These are phyloP conservation scores for Hyparrhenia diplandra DNA, from an alignment of 176 grass and related monocot species.

Conservation along the genomic window DNA sequence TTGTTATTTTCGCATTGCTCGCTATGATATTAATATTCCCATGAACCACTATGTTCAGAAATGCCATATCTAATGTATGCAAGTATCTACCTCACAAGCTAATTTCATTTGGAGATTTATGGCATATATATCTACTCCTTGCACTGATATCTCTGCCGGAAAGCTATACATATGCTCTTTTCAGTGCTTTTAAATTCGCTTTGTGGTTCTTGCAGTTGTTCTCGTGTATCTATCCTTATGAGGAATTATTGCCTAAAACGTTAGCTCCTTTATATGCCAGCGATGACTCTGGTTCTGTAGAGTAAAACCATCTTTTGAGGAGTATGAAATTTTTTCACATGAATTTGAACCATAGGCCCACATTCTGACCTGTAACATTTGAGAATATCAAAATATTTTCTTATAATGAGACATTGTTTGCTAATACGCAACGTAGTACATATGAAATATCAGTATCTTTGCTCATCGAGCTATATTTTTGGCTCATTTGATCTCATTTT, in stretches of 20 bases:
- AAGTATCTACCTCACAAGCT: slow-evolving; percentile 1
- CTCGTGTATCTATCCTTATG: slow-evolving; percentile 51
- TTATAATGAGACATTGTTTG: not conserved
- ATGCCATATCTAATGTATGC: not conserved
- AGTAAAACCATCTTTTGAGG: slow-evolving; percentile 29
- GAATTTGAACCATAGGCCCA: not conserved
- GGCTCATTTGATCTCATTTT: not conserved
- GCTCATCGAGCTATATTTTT: not conserved
- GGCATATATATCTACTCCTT: slow-evolving; percentile 73
- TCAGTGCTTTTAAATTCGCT: slow-evolving; percentile 29
- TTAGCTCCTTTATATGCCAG: slow-evolving; percentile 21
- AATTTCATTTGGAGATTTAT: slow-evolving; percentile 56
- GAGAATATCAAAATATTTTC: not conserved
- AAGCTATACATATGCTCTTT: slow-evolving; percentile 63
- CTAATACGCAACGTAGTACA: not conserved
- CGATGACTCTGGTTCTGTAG: slow-evolving; percentile 37
- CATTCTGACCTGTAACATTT: not conserved
- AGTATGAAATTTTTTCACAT: not conserved
- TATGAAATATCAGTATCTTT: not conserved
- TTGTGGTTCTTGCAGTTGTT: slow-evolving; percentile 56
- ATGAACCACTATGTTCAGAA: slow-evolving; percentile 9
- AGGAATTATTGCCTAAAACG: slow-evolving; percentile 55
- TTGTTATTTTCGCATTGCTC: slow-evolving; percentile 22
- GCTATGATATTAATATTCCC: not conserved
- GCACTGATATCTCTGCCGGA: slow-evolving; percentile 45